Base-by-base conservation (phyloP, 1,284 basidiomycete genomes). In the Meira nashicola region DNA sequence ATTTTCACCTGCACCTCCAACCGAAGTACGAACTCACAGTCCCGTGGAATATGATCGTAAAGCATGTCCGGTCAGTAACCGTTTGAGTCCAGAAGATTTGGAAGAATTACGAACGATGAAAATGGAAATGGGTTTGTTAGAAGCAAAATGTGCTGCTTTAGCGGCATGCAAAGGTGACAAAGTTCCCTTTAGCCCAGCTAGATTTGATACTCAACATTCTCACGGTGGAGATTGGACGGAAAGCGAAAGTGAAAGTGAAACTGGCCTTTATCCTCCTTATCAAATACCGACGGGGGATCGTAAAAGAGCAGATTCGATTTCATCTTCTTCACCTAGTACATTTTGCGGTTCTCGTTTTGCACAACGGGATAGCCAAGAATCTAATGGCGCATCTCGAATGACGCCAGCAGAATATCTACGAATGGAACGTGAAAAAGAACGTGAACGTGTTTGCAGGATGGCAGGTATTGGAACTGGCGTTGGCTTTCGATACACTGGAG, bases 21-120 rank as follows among this genome's bases (percentile, higher is more conserved):
- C 69, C 41, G 71, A 74, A 57, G 19, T 73, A 38, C 65, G 73
- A 6, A 75, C 76, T 0, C 76, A 78, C 58, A 74, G 69, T 48
- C 74, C 76, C 3, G 74, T 76, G 23, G 76, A 78, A 15, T 78
- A 78, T 59, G 76, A 78, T 50, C 69, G 76, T 33, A 74, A 74
- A 61, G 65, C 70, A 25, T 75, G 70, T 52, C 67, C 73, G 7
- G 57, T 74, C 58, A 70, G 62, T 65, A 74, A 74, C 17, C 64
- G 66, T 12, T 66, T 78, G 47, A 74, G 73, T 57, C 59, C 63
- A 7, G 64, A 70, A 23, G 76, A 78, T 49, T 64, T 78, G 11
- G 67, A 74, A 54, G 76, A 78, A 65, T 60, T 78, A n/a, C 57
- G 73, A 4, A 64, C 59, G 41, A 65, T 78, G 65, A 64, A 74